Percentiles rank a stretch among this genome's conserved stretches.
These are phyloP conservation scores for Parastagonospora avenae DNA, from an alignment of 2,329 filamentous ascomycete species.

Conservation along the genomic window DNA sequence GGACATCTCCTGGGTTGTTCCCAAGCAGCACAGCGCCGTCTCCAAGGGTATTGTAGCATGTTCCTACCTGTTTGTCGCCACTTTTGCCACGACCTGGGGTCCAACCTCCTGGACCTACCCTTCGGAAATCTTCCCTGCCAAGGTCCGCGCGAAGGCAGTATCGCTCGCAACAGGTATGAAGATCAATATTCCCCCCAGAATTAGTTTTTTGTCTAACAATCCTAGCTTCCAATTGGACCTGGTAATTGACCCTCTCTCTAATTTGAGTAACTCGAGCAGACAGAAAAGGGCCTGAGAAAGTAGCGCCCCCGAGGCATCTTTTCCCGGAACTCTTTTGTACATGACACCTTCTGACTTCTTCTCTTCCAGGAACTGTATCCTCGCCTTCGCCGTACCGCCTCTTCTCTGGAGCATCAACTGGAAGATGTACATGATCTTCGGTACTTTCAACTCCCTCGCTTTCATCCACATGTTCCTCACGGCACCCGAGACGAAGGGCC, in stretches of 20 bases:
- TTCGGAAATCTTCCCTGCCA: conserved; percentile 47
- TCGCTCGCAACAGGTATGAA: conserved; percentile 36
- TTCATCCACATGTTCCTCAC: conserved; percentile 48
- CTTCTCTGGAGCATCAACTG: conserved; percentile 49
- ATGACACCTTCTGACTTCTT: no score
- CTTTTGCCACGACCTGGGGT: conserved; percentile 51
- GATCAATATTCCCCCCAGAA: no score
- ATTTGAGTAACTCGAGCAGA: no score
- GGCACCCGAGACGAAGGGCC: conserved; percentile 49
- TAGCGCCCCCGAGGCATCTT: no score
- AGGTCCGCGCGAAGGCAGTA: conserved; percentile 50
- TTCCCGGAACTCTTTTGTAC: no score
- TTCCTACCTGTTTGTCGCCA: conserved; percentile 53
- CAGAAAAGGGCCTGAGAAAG: no score
- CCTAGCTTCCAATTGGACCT: conserved; percentile 44
- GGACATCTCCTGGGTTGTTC: conserved; percentile 63
- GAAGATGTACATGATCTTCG: conserved; percentile 50
- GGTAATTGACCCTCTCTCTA: no score
- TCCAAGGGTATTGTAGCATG: conserved; percentile 61
- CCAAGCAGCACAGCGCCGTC: conserved; percentile 54
- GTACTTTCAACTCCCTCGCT: conserved; percentile 45
- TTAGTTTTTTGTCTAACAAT: no score
- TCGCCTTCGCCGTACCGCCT: conserved; percentile 50
- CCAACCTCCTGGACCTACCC: conserved; percentile 46
- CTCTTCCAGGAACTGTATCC: conserved; percentile 49